Percentiles rank a stretch among this genome's conserved stretches.
phyloP scores from a whole-genome alignment of 1,139 yeast genomes.

The Magnusiomyces ingens region DNA sequence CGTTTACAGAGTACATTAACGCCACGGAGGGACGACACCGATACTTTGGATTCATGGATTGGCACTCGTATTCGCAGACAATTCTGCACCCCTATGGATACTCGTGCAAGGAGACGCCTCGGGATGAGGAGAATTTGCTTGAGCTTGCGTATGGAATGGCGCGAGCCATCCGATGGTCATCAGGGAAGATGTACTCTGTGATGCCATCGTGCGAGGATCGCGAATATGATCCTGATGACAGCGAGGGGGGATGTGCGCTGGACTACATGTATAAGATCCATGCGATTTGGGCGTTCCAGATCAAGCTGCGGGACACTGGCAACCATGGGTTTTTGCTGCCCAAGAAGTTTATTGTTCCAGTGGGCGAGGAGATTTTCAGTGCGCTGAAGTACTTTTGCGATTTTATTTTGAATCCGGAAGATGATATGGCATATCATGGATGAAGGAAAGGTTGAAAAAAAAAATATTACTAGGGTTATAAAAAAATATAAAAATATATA shows the following conservation, averaged over 20 bases:
- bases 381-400: constrained; percentile 64
- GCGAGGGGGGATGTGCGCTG: constrained; percentile 75
- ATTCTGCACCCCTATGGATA: constrained; percentile 77
- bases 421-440: neutral
- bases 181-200: constrained; percentile 61
- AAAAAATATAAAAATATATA: too few relatives aligned
- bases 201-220: constrained; percentile 75
- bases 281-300: constrained; percentile 79
- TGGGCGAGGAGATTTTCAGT: constrained; percentile 66
- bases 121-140: constrained; percentile 72
- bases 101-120: constrained; percentile 62
- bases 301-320: constrained; percentile 77
- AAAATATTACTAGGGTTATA: too few relatives aligned
- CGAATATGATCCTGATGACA: constrained; percentile 53
- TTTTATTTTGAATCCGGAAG: constrained; percentile 39
- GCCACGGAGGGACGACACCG: constrained; percentile 48
- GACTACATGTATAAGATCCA: constrained; percentile 79
- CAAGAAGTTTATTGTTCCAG: constrained; percentile 60
- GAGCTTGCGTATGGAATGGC: constrained; percentile 78
- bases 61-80: constrained; percentile 82
- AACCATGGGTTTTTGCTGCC: constrained; percentile 80
- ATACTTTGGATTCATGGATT: constrained; percentile 69
- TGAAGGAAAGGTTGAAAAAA: too few relatives aligned
- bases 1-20: constrained; percentile 60
- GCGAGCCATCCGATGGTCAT: constrained; percentile 56